These are phyloP conservation scores for Talaromyces wortmannii DNA, from an alignment of 495 filamentous ascomycete genomes.

Conservation along the genomic window DNA sequence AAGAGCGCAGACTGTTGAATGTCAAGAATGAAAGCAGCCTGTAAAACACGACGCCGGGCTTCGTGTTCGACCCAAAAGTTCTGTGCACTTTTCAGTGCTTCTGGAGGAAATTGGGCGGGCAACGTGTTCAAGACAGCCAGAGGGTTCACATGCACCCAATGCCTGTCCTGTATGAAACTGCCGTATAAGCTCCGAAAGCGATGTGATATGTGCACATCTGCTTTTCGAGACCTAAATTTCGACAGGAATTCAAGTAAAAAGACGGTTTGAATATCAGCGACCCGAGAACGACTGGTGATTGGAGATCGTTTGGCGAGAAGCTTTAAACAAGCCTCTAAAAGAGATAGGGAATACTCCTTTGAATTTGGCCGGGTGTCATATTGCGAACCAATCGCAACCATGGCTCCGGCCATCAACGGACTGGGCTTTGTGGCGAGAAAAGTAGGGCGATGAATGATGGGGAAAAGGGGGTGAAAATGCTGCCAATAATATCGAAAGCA, in stretches of 20 bases:
- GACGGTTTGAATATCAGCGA: constrained; percentile 14
- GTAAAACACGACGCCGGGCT: constrained; percentile 19
- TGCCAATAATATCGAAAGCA: constrained; percentile 36
- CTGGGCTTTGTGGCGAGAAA: constrained; percentile 18
- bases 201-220: constrained; percentile 9
- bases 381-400: constrained; percentile 34
- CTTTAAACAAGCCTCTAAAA: constrained; percentile 28
- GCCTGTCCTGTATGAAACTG: constrained; percentile 9
- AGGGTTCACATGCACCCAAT: constrained; percentile 5
- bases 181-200: constrained; percentile 10
- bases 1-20: constrained; percentile 9
- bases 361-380: constrained; percentile 21
- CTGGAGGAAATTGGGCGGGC: not conserved
- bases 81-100: constrained; percentile 22
- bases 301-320: constrained; percentile 18
- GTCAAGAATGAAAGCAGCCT: constrained; percentile 13
- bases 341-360: constrained; percentile 21
- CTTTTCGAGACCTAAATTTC: constrained; percentile 9
- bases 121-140: constrained; percentile 6
- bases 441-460: constrained; percentile 30
- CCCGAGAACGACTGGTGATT: constrained; percentile 11
- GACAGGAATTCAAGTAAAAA: constrained; percentile 12
- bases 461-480: constrained; percentile 30
- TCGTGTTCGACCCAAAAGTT: constrained; percentile 33
- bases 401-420: constrained; percentile 28